Evolutionary conservation across 1,139 yeast species (phyloP), one percentile per base, ranked within the genome.

Genomic region (Candida pseudoviswanathii): DNA sequence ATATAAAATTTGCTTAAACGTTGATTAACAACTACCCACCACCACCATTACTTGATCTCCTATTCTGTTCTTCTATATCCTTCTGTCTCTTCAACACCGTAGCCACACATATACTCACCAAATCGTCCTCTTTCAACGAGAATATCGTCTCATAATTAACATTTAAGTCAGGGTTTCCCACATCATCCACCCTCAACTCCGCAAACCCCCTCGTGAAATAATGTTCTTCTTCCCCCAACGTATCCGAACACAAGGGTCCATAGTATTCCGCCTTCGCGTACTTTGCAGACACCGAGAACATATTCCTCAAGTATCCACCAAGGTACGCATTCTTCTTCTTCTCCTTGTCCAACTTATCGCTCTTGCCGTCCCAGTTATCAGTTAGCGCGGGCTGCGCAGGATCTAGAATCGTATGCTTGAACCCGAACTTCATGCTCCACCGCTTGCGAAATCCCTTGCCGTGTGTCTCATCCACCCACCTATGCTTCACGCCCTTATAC

Each of bases 81-180:
- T 27, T 27, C 8, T 5, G 5, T 27, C 30, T 27, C 8, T 27
- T 52, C 25, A 58, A 48, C 1, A 54, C 51, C 1, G 60, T 41
- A 4, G 55, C 55, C n/a, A 55, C 46, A 44, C 59, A 58, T 8
- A 55, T 49, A n/a, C 50, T 46, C 4, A 57, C 59, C 45, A 54
- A 50, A 25, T 48, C 51, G 38, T 58, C 58, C 6, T 45, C 27
- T 21, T 44, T 39, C 3, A 58, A 51, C 3, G 57, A 50, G n/a
- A 42, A 38, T 2, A 56, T 45, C 37, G 50, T 52, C 44, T 55
- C 56, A 34, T 53, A 54, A 42, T 55, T 45, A 26, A 43, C 40
- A 34, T 38, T 11, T 4, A 40, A 24, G 33, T 41, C 32, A 1
- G 43, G 30, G 31, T 51, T 44, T 11, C 39, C 39, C 7, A 48